These are phyloP conservation scores for Arabidopsis lyrata DNA, from an alignment of 441 rosid species.

Conservation along the genomic window DNA sequence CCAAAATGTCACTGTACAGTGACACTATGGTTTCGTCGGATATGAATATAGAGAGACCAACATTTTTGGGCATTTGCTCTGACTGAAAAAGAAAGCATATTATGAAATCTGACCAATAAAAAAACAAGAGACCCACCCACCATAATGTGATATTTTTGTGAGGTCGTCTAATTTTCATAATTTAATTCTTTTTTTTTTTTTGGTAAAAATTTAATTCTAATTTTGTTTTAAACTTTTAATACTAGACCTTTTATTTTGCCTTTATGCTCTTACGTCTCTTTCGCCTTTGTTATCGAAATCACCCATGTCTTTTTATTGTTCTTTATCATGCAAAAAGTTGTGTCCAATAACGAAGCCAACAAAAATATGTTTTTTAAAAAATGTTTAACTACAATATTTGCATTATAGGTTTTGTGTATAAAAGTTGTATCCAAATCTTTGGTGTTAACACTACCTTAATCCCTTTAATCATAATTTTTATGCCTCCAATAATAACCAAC, in stretches of 20 bases:
- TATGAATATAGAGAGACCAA: constrained; percentile 4
- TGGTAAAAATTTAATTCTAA: background rate
- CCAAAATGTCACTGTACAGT: background rate
- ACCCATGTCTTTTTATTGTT: constrained; percentile 13
- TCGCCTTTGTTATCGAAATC: constrained; percentile 25
- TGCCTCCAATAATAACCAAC: background rate
- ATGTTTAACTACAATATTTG: background rate
- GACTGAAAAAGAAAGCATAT: background rate
- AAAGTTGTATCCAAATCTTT: constrained; percentile 6
- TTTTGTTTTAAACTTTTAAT: background rate
- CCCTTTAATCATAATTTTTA: background rate
- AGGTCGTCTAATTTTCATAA: constrained; percentile 4
- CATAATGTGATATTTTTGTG: constrained; percentile 9
- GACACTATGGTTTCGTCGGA: constrained; percentile 10
- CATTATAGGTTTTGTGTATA: background rate
- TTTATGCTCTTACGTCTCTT: constrained; percentile 29
- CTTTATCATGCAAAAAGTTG: constrained; percentile 10
- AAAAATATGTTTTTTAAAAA: background rate
- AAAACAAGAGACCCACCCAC: constrained; percentile 14
- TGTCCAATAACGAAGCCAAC: background rate
- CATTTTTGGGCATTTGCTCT: constrained; percentile 15
- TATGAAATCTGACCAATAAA: background rate
- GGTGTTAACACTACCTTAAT: background rate
- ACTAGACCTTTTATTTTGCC: constrained; percentile 3
- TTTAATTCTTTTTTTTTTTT: no score